Conservation (phyloP, 2,329 filamentous ascomycete species). For the Fusarium sp. region DNA sequence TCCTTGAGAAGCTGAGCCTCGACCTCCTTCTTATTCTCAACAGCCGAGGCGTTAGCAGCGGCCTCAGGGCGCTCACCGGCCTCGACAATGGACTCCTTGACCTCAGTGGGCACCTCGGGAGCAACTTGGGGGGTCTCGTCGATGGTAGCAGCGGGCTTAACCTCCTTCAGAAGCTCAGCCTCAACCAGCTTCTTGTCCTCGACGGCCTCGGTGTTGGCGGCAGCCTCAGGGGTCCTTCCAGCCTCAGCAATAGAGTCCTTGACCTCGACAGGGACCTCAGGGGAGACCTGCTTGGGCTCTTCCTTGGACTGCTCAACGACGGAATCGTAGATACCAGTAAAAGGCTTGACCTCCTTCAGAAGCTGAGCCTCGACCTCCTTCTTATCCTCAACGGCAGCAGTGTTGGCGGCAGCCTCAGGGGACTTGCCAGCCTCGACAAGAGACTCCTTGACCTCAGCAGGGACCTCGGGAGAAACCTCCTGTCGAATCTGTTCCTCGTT, state of each 20-base stretch:
- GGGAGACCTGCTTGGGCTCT: constrained; percentile 54
- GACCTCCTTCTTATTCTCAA: constrained; percentile 81
- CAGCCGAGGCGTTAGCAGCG: constrained; percentile 75
- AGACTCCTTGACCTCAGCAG: constrained; percentile 70
- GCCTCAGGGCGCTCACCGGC: constrained; percentile 79
- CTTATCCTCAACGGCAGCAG: constrained; percentile 81
- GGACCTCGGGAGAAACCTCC: constrained; percentile 66
- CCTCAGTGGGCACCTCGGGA: constrained; percentile 68
- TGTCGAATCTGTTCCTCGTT: constrained; percentile 61
- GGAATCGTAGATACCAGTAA: constrained; percentile 42
- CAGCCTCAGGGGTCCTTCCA: constrained; percentile 75
- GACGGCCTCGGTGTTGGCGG: constrained; percentile 75
- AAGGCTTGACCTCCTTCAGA: constrained; percentile 71
- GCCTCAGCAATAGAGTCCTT: constrained; percentile 81
- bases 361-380: constrained; percentile 81
- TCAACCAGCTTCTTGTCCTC: constrained; percentile 80
- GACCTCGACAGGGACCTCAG: constrained; percentile 66
- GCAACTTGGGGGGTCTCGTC: constrained; percentile 59
- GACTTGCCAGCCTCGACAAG: constrained; percentile 70
- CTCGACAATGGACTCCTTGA: constrained; percentile 71
- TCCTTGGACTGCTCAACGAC: constrained; percentile 44
- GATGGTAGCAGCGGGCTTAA: constrained; percentile 61
- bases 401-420: constrained; percentile 80
- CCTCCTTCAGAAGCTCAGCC: constrained; percentile 78
- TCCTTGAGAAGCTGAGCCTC: constrained; percentile 82